Percentiles rank a stretch among this genome's conserved stretches.
Conservation (phyloP, 1,284 basidiomycete genomes). For the Omphalotus olearius region DNA sequence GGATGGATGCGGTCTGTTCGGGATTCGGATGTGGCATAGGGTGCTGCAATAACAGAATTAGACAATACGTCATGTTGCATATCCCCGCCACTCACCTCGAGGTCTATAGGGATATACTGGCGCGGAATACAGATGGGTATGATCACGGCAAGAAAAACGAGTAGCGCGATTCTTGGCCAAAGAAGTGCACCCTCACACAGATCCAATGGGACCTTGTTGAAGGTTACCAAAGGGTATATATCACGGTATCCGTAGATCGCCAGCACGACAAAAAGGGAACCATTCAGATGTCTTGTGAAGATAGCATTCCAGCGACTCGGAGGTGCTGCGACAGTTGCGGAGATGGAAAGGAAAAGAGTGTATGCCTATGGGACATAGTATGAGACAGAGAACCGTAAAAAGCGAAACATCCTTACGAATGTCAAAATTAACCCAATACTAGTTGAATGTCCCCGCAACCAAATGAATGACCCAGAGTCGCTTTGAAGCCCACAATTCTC, state of each 20-base stretch:
- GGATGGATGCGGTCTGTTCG: constrained; percentile 47
- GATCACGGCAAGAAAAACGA: constrained; percentile 29
- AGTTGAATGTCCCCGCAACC: no score
- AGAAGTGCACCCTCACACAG: constrained; percentile 28
- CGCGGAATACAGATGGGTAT: constrained; percentile 38
- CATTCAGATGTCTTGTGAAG: constrained; percentile 28
- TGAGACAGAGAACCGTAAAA: no score
- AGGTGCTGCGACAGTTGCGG: background rate
- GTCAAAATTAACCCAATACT: no score
- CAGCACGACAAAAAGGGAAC: constrained; percentile 32
- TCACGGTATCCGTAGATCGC: constrained; percentile 58
- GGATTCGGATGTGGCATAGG: constrained; percentile 39
- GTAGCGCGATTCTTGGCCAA: constrained; percentile 32
- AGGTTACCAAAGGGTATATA: constrained; percentile 58
- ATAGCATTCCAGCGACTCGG: constrained; percentile 28
- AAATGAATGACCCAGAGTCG: no score
- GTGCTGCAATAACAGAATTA: constrained; percentile 25
- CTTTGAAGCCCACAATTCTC: no score
- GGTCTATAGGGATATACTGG: constrained; percentile 39
- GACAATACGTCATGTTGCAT: background rate
- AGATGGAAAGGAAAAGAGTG: background rate
- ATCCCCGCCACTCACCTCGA: constrained; percentile 20
- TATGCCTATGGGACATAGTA: no score
- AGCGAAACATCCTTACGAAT: no score
- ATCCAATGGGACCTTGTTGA: constrained; percentile 29